Evolutionary conservation across 441 rosid genomes (phyloP), one percentile per base, ranked within the genome.

Genomic region (Corymbia citriodora): DNA sequence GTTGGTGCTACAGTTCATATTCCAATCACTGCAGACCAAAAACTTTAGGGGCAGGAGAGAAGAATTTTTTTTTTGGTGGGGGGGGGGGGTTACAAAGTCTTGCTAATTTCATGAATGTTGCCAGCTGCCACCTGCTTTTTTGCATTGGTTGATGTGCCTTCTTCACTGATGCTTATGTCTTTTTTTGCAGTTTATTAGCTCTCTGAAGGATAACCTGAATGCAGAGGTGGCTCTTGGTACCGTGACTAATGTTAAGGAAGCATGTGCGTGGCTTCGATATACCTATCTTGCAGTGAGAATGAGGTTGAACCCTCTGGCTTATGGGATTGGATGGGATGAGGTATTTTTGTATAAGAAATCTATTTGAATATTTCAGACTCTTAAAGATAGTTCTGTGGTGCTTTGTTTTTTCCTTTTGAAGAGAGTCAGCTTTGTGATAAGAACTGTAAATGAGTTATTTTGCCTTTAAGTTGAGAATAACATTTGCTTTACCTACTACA

Each of bases 301-400:
- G 99, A 97, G 96, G 94, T 89, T 97, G 93, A 98, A 98, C 93
- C 99, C 99, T 82, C 93, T 98, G 94, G 99, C 98, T 89, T 98
- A 98, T 94, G 99, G 99, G 86, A 93, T 97, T 92, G 99, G 99
- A 93, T 98, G 99, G 99, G 99, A 98, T 49, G 99, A 98, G 99
- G 99, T 98, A 93, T 29, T 90, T 91, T 40, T 33, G 89, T 90
- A 88, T 50, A 57, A 21, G 55, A 31, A 88, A n/a, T 36, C 57
- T 45, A 70, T 50, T 70, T 52, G 16, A 29, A 68, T 57, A 49
- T 72, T 40, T 88, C 59, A 68, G 82, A 23, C 40, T 88, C 54
- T 87, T 90, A 88, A 79, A 45, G 52, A 21, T 5, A 40, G 17
- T 79, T 79, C 85, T 79, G 17, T 79, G 85, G 17, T 40, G 45